Conservation (phyloP, 129 eudicot genomes). For the Lactuca saligna region DNA sequence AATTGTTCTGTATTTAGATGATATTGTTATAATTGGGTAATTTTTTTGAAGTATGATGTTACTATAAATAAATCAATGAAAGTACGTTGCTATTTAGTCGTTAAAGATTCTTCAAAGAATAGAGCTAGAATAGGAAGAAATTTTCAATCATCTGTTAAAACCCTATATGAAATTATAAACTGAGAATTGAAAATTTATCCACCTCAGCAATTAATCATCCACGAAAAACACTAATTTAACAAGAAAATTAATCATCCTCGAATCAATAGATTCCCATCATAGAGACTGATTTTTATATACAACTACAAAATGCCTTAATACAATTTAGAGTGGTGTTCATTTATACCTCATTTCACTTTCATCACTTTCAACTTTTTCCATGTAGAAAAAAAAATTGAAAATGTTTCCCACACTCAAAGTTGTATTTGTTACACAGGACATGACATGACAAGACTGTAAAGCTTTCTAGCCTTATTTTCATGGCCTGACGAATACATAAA, state of each 20-base stretch:
- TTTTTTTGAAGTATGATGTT: too few relatives aligned
- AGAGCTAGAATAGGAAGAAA: neutral
- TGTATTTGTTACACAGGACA: too few relatives aligned
- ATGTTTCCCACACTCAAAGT: neutral
- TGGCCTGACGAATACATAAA: too few relatives aligned
- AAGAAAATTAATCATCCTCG: neutral
- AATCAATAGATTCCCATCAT: slow-evolving; percentile 7
- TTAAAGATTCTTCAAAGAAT: too few relatives aligned
- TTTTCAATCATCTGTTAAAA: neutral
- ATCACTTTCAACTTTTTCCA: slow-evolving; percentile 3
- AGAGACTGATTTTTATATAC: neutral
- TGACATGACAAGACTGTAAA: too few relatives aligned
- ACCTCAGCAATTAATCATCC: neutral
- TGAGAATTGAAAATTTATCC: neutral
- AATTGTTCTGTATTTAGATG: too few relatives aligned
- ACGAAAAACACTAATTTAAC: neutral
- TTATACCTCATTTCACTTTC: slow-evolving; percentile 12
- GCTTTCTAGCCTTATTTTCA: too few relatives aligned
- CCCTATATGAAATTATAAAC: slow-evolving; percentile 1
- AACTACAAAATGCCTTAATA: slow-evolving; percentile 18
- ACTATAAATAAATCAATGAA: too few relatives aligned
- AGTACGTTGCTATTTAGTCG: too few relatives aligned
- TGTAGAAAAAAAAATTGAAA: slow-evolving; percentile 3
- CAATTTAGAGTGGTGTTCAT: slow-evolving; percentile 6
- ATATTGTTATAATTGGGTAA: too few relatives aligned